These are phyloP conservation scores for Plasmodium falciparum DNA, from an alignment of 169 alveolate species.

Conservation along the genomic window DNA sequence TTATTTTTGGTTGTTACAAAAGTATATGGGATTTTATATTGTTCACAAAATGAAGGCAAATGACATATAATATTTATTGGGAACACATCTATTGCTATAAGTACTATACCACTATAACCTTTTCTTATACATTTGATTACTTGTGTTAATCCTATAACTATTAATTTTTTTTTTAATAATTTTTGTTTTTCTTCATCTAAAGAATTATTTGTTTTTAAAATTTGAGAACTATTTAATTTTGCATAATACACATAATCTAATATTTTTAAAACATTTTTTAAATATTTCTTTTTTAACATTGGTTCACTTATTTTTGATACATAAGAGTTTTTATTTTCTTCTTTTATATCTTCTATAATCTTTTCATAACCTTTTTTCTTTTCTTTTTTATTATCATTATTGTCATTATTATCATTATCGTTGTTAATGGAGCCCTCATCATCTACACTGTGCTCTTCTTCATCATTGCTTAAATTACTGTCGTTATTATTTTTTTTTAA, in stretches of 20 bases:
- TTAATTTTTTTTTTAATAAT: constrained; percentile 42
- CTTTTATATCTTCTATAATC: constrained; percentile 41
- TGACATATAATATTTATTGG: constrained; percentile 97
- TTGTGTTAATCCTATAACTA: constrained; percentile 94
- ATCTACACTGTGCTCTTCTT: not conserved
- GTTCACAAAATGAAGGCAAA: constrained; percentile 96
- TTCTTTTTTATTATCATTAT: too few relatives aligned
- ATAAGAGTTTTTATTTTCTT: constrained; percentile 34
- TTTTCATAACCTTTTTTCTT: constrained; percentile 32
- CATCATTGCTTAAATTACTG: not conserved
- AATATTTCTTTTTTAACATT: constrained; percentile 57
- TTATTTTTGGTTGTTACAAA: constrained; percentile 93
- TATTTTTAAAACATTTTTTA: constrained; percentile 44
- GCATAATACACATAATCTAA: constrained; percentile 56
- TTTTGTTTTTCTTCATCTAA: constrained; percentile 42
- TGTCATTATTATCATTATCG: not conserved
- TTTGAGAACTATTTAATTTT: constrained; percentile 26
- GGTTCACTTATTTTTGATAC: constrained; percentile 61
- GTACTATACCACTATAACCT: constrained; percentile 92
- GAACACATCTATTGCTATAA: constrained; percentile 96
- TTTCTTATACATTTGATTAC: constrained; percentile 96
- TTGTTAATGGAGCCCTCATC: not conserved
- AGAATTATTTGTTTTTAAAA: constrained; percentile 43
- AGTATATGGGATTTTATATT: constrained; percentile 92
- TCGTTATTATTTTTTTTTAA: not conserved